Evolutionary conservation across 2,329 filamentous ascomycete species (phyloP), one percentile per base, ranked within the genome.

Genomic region (Coniochaeta prunicola): DNA sequence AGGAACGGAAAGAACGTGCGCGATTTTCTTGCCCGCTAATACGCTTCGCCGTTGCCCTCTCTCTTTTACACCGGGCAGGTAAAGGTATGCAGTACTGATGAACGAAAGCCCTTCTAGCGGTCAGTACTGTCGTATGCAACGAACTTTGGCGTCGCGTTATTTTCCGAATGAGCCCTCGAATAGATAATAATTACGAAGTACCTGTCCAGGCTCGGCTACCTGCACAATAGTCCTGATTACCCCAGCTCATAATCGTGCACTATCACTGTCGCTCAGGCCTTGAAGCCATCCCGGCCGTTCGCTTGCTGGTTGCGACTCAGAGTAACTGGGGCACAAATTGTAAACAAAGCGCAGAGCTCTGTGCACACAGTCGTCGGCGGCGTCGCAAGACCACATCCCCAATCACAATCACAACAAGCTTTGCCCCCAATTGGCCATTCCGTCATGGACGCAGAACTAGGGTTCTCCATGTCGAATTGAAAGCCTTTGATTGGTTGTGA

Each of bases 11-110:
- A 55, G 13, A 33, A 33, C 30, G 30, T 68, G 65, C 62, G 65
- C 63, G 65, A 68, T 68, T 67, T 67, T 67, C 63, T 61, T 59
- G 57, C 56, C 53, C 10, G 7, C 33, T 7, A 55, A 26, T 17
- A 50, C 45, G 21, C 8, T 12, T 50, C 45, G 24, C 26, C 45
- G 45, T 30, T 55, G n/a, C 30, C n/a, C 53, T 55, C 19, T n/a
- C n/a, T 53, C 3, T 12, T 21, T 24, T 3, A 36, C 24, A 31
- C 34, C 30, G 53, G n/a, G n/a, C n/a, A n/a, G n/a, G n/a, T n/a
- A n/a, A n/a, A n/a, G n/a, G n/a, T n/a, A n/a, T n/a, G n/a, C n/a
- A n/a, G n/a, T n/a, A n/a, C n/a, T n/a, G n/a, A n/a, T n/a, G n/a
- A n/a, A 36, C 17, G 36, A n/a, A 21, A 24, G 5, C 19, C 30